Base-by-base conservation (phyloP, 2,329 filamentous ascomycete species). In the Colletotrichum phormii region DNA sequence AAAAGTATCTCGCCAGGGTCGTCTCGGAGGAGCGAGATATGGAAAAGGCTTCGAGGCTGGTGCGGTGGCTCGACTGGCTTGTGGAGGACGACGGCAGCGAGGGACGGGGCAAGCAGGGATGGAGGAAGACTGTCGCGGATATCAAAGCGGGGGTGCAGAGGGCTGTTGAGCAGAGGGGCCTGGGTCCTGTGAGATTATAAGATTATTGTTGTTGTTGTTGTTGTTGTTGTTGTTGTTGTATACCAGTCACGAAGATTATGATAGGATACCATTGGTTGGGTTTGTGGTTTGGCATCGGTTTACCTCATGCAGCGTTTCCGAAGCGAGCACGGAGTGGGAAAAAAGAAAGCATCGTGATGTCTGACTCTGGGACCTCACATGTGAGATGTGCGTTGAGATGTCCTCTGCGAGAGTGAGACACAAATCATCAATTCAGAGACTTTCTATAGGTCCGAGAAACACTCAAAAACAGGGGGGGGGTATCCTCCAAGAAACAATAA, bases 1-100 rank as follows among this genome's bases (percentile, higher is more conserved):
- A 88, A 66, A 89, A 86, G 77, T 98, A 97, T 81, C 81, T 98
- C 35, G 85, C 80, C 5, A 88, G 88, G 31, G 94, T 98, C 0
- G 88, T 98, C 0, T 73, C 84, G 1, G 92, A 96, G 70, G 97
- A 98, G 81, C 86, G 88, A 71, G 92, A 98, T 79, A 87, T 97
- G 82, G 88, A 88, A 5, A 98, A 97, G 82, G 94, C 90, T 1
- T 87, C 90, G 1, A 89, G 89, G 13, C 82, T 97, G 22, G 88
- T 93, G 13, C 90, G 87, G 75, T 97, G 94, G 94, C 76, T 92
- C 61, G 84, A 85, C 54, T 85, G 89, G 78, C 75, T 91, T 24
- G 85, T 91, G 7, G 87, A 88, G 58, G 86, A 88, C 57, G 84
- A 84, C 37, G 81, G 80, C 8, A 79, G 77, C 5, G 80, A 77